A percentile compares a stretch with the other conserved stretches of the same genome.
Conservation (phyloP, 2,329 filamentous ascomycete species). For the Westerdykella ornata region DNA sequence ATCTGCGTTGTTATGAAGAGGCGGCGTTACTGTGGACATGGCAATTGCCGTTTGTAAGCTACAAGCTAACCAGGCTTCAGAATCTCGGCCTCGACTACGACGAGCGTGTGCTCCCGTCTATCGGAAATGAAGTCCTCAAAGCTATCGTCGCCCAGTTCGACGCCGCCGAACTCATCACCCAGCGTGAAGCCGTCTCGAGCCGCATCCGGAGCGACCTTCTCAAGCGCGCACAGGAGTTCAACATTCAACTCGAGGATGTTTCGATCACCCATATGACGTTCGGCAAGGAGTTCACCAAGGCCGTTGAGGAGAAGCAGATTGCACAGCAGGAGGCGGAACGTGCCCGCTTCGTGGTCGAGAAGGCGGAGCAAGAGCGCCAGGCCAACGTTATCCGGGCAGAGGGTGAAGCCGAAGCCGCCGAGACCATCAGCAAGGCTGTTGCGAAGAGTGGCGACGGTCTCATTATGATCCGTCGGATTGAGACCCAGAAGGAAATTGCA, state of each 20-base stretch:
- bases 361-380: slow-evolving; percentile 96
- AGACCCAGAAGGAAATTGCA: slow-evolving; percentile 93
- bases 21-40: too few species aligned
- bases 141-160: slow-evolving; percentile 51
- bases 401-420: slow-evolving; percentile 93
- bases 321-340: slow-evolving; percentile 98
- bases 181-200: slow-evolving; percentile 93
- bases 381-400: slow-evolving; percentile 97
- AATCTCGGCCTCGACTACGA: slow-evolving; percentile 98
- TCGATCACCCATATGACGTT: slow-evolving; percentile 99
- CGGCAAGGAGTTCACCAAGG: slow-evolving; percentile 96
- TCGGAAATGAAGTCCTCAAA: slow-evolving; percentile 51
- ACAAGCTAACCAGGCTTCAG: slow-evolving; percentile 44
- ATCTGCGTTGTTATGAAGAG: background rate
- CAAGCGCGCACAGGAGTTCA: slow-evolving; percentile 91
- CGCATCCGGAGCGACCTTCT: slow-evolving; percentile 89
- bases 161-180: slow-evolving; percentile 71
- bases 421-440: slow-evolving; percentile 90
- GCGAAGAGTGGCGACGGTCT: slow-evolving; percentile 88
- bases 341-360: slow-evolving; percentile 96
- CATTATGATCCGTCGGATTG: slow-evolving; percentile 93
- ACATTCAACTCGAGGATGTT: slow-evolving; percentile 97
- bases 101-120: slow-evolving; percentile 53
- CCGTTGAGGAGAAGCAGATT: slow-evolving; percentile 99
- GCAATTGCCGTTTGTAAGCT: background rate